Conservation (phyloP, 2,329 filamentous ascomycete species). For the Aspergillus fructus region DNA sequence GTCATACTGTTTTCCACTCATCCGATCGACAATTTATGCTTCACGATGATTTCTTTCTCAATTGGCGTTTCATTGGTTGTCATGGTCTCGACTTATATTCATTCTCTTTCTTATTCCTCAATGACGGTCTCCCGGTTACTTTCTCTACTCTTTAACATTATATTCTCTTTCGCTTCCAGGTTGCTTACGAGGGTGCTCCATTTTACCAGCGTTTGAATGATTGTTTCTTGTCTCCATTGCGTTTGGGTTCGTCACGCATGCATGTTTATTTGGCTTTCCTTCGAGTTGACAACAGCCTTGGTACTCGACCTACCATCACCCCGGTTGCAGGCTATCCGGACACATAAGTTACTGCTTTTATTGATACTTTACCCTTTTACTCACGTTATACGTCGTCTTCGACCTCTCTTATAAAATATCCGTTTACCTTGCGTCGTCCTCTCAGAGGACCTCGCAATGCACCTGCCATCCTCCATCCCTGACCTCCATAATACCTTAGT, state of each 20-base stretch:
- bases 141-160: not conserved
- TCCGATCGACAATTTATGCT: conserved; percentile 10
- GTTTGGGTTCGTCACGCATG: not conserved
- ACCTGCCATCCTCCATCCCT: too few species aligned
- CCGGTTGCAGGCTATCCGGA: conserved; percentile 1
- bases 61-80: conserved; percentile 19
- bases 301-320: not conserved
- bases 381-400: not conserved
- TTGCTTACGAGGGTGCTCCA: not conserved
- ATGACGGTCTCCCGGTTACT: not conserved
- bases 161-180: conserved; percentile 2
- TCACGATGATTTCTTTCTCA: conserved; percentile 14
- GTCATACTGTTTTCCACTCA: not conserved
- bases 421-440: too few species aligned
- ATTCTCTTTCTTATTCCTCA: not conserved
- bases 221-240: not conserved
- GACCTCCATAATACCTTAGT: too few species aligned
- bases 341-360: not conserved
- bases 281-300: not conserved
- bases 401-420: too few species aligned
- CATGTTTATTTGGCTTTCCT: not conserved
- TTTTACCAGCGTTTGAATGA: conserved; percentile 2
- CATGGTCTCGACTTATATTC: conserved; percentile 8
- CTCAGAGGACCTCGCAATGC: too few species aligned
- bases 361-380: not conserved